Conservation (phyloP, 805 yeast species). For the Wickerhamomyces sydowiorum region DNA sequence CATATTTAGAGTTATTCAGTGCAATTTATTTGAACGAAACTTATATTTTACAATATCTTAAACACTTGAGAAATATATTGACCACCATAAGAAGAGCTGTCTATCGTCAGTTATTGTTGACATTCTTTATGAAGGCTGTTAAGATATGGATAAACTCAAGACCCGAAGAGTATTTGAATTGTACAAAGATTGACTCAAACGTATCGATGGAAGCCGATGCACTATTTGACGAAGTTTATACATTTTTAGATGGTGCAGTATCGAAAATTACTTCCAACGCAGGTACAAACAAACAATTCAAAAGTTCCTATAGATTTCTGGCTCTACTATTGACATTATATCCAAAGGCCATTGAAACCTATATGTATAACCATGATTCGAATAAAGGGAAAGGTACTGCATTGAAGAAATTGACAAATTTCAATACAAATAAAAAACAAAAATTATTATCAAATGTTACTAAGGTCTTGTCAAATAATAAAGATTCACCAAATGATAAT, state of each 20-base stretch:
- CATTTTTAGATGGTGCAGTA: slow-evolving; percentile 21
- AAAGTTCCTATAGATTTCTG: slow-evolving; percentile 26
- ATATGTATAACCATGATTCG: slow-evolving; percentile 9
- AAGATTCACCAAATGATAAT: slow-evolving; percentile 16
- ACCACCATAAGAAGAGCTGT: slow-evolving; percentile 35
- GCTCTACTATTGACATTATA: slow-evolving; percentile 28
- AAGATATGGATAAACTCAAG: slow-evolving; percentile 45
- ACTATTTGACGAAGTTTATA: slow-evolving; percentile 30
- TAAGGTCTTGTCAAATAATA: slow-evolving; percentile 15
- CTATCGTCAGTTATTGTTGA: slow-evolving; percentile 39
- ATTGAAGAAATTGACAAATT: slow-evolving; percentile 17
- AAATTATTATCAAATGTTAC: slow-evolving; percentile 13
- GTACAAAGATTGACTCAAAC: slow-evolving; percentile 15
- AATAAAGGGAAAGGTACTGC: slow-evolving; percentile 9
- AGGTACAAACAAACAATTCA: slow-evolving; percentile 17
- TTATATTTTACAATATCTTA: slow-evolving; percentile 31
- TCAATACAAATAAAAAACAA: slow-evolving; percentile 18
- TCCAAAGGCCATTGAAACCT: slow-evolving; percentile 26
- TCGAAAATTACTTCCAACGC: slow-evolving; percentile 2
- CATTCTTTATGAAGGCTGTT: slow-evolving; percentile 40
- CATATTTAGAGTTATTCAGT: slow-evolving; percentile 41
- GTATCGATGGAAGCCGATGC: slow-evolving; percentile 24
- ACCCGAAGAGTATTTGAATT: slow-evolving; percentile 36
- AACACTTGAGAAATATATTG: slow-evolving; percentile 31
- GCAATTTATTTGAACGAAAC: slow-evolving; percentile 34